Evolutionary conservation across 352 stramenopile genomes (phyloP), one percentile per base, ranked within the genome.

Genomic region (Pythium dissimile): DNA sequence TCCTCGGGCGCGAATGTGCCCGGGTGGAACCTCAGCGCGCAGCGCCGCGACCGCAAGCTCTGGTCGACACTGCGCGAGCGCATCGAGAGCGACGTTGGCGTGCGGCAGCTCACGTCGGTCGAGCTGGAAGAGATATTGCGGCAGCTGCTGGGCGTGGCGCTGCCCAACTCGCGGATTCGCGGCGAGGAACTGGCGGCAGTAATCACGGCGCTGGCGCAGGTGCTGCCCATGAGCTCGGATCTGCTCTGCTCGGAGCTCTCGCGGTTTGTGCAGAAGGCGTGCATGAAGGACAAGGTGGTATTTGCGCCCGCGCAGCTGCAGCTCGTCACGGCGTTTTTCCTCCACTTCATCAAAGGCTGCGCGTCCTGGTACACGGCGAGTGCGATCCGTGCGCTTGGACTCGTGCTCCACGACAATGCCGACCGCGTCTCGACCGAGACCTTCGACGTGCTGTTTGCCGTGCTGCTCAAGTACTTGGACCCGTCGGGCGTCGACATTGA

Each of bases 41-140:
- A 88, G 54, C 75, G 82, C 0, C 73, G 78, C 47, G 82, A 92
- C 41, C 79, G 82, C 32, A 89, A 86, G 66, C 55, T 75, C 30
- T 92, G 81, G 81, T 75, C 62, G 9, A 50, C 55, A 24, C 57
- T 86, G 21, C 69, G 71, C 6, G 76, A 88, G 48, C 70, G 74
- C 20, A 39, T 89, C 16, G 76, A 92, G 45, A 72, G 72, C 10
- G 82, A 93, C 41, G 70, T 86, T 8, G 38, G 60, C 1, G 66
- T 71, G 59, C 56, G 79, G 53, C 64, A 72, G 65, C 71, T 93
- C 51, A 91, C 79, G 53, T 72, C 81, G 9, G 83, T 92, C 50
- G 79, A 93, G 39, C 58, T 91, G 50, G 80, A 93, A 37, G 84
- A 93, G n/a, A 87, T 90, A n/a, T 54, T 93, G 3, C 72, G 71